Conservation (phyloP, 805 yeast species). For the Hanseniaspora clermontiae region DNA sequence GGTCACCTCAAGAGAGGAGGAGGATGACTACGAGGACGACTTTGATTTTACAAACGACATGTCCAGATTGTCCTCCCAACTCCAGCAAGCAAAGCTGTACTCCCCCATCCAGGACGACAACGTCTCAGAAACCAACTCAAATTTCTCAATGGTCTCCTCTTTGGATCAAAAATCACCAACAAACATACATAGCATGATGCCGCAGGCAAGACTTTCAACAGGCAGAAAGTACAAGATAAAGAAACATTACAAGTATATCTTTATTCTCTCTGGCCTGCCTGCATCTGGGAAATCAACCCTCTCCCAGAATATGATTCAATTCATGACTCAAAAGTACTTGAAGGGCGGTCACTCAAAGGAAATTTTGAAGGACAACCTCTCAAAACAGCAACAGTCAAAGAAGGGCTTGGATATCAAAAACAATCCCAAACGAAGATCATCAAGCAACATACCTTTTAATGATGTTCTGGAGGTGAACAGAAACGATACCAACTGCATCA, state of each 20-base stretch:
- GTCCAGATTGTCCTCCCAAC: not conserved
- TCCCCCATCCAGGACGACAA: not conserved
- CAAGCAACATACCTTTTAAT: not conserved
- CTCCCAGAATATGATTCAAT: conserved; percentile 48
- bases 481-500: not conserved
- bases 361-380: not conserved
- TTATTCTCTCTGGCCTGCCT: conserved; percentile 64
- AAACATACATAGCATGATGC: too few species aligned
- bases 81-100: not conserved
- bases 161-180: not conserved
- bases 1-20: conserved; percentile 5
- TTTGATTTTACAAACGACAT: not conserved
- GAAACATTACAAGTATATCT: conserved; percentile 34
- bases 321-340: conserved; percentile 31
- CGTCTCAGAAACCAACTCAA: not conserved
- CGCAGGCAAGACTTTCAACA: not conserved
- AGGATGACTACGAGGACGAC: conserved; percentile 1
- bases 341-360: not conserved
- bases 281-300: conserved; percentile 68
- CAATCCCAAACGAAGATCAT: not conserved
- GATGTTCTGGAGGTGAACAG: not conserved
- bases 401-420: not conserved
- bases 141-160: conserved; percentile 6
- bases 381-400: not conserved
- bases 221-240: not conserved